A percentile compares a stretch with the other conserved stretches of the same genome.
phyloP scores from a whole-genome alignment of 495 filamentous ascomycete genomes.

The Aspergillus nidulans region DNA sequence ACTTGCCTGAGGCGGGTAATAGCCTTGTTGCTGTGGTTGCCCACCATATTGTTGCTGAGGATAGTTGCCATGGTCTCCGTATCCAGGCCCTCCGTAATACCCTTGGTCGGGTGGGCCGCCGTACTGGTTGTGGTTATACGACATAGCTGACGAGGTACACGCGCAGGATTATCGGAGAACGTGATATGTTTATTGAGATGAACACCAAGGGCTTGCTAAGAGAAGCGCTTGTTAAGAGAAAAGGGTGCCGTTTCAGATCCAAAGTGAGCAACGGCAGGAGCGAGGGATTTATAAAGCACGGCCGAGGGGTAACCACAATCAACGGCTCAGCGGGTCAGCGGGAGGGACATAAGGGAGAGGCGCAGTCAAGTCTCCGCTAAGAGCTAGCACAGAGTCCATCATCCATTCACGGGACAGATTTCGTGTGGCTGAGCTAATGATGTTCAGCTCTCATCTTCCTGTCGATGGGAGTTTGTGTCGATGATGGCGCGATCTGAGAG shows the following conservation, averaged over 20 bases:
- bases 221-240: too few species aligned
- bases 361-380: conserved; percentile 1
- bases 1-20: conserved; percentile 28
- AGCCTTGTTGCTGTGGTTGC: conserved; percentile 26
- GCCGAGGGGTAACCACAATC: conserved; percentile 7
- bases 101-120: conserved; percentile 9
- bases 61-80: conserved; percentile 15
- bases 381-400: background rate
- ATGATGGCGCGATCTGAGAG: background rate
- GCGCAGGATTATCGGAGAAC: background rate
- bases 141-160: conserved; percentile 9
- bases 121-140: conserved; percentile 19
- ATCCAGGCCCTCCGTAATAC: conserved; percentile 11
- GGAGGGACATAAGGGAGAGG: conserved; percentile 1
- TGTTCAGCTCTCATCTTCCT: background rate
- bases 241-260: background rate
- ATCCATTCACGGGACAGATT: background rate
- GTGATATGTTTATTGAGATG: background rate
- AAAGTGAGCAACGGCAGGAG: background rate
- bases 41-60: conserved; percentile 22
- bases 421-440: conserved; percentile 2
- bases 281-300: background rate
- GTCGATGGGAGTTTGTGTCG: background rate
- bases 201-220: background rate
- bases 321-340: conserved; percentile 9